Percentiles rank a stretch among this genome's conserved stretches.
Conservation (phyloP, 1,284 basidiomycete species). For the Fomitopsis schrenkii region DNA sequence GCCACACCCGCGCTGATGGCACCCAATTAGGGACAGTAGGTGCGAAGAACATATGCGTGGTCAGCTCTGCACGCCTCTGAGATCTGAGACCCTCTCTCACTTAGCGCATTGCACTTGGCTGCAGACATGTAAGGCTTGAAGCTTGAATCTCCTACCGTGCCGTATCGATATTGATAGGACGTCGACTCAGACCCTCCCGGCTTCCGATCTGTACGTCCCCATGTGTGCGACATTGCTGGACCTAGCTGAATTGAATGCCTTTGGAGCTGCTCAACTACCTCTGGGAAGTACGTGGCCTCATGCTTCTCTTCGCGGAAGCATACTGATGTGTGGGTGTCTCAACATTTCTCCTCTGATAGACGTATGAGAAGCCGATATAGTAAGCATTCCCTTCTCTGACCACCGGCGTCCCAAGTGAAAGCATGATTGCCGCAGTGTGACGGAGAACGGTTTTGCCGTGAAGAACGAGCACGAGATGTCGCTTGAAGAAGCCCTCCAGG, state of each 20-base stretch:
- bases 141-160: neutral
- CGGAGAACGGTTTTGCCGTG: conserved; percentile 71
- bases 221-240: neutral
- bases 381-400: conserved; percentile 20
- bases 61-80: conserved; percentile 9
- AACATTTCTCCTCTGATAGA: conserved; percentile 27
- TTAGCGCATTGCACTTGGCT: conserved; percentile 58
- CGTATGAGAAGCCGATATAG: conserved; percentile 68
- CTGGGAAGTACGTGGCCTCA: conserved; percentile 45
- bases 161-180: neutral
- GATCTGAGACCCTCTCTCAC: neutral
- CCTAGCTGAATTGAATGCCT: neutral
- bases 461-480: conserved; percentile 57
- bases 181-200: conserved; percentile 46
- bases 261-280: conserved; percentile 30
- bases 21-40: conserved; percentile 62
- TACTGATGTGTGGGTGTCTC: neutral
- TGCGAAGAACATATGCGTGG: conserved; percentile 22
- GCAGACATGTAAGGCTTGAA: conserved; percentile 47
- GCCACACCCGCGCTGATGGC: conserved; percentile 40
- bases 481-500: conserved; percentile 52
- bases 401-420: neutral
- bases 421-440: conserved; percentile 38
- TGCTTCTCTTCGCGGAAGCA: too few species aligned
- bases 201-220: conserved; percentile 56